phyloP scores from a whole-genome alignment of 495 filamentous ascomycete species.

The Staphylotrichum tortipilum region DNA sequence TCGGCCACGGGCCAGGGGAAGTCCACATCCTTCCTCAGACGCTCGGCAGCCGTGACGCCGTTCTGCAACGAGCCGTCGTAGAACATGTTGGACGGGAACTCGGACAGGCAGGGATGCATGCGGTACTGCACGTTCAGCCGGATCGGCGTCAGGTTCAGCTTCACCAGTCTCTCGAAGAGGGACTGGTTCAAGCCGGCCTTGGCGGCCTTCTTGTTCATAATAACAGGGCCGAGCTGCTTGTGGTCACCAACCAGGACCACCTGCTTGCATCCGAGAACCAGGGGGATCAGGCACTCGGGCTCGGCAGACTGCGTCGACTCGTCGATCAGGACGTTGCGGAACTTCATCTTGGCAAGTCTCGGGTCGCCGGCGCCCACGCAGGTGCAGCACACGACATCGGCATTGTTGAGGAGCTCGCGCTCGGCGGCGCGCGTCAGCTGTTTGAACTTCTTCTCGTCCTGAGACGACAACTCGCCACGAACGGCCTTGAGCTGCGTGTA shows the following conservation, averaged over 20 bases:
- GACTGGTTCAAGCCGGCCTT: slow-evolving; percentile 97
- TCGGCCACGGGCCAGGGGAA: slow-evolving; percentile 96
- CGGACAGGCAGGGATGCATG: slow-evolving; percentile 97
- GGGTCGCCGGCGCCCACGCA: slow-evolving; percentile 97
- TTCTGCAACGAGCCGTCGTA: slow-evolving; percentile 98
- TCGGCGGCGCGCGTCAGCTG: slow-evolving; percentile 87
- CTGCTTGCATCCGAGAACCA: slow-evolving; percentile 97
- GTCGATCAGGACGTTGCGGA: slow-evolving; percentile 95
- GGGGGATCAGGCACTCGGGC: slow-evolving; percentile 97
- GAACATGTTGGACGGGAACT: slow-evolving; percentile 99
- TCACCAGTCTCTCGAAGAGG: slow-evolving; percentile 92
- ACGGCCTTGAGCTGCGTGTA: slow-evolving; percentile 86
- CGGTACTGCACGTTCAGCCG: slow-evolving; percentile 96
- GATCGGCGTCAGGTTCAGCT: slow-evolving; percentile 84
- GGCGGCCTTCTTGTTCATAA: slow-evolving; percentile 99
- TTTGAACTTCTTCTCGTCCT: slow-evolving; percentile 98
- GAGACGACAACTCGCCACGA: slow-evolving; percentile 83
- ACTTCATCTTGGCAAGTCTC: slow-evolving; percentile 90
- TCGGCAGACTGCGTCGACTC: slow-evolving; percentile 99
- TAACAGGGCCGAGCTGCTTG: slow-evolving; percentile 95
- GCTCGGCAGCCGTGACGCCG: slow-evolving; percentile 81
- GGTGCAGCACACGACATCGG: slow-evolving; percentile 98
- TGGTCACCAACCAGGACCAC: slow-evolving; percentile 97
- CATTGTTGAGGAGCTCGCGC: slow-evolving; percentile 89
- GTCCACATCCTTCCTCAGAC: slow-evolving; percentile 87